Evolutionary conservation across 1,284 basidiomycete genomes (phyloP), one percentile per base, ranked within the genome.

Genomic region (Vanrija pseudolonga): DNA sequence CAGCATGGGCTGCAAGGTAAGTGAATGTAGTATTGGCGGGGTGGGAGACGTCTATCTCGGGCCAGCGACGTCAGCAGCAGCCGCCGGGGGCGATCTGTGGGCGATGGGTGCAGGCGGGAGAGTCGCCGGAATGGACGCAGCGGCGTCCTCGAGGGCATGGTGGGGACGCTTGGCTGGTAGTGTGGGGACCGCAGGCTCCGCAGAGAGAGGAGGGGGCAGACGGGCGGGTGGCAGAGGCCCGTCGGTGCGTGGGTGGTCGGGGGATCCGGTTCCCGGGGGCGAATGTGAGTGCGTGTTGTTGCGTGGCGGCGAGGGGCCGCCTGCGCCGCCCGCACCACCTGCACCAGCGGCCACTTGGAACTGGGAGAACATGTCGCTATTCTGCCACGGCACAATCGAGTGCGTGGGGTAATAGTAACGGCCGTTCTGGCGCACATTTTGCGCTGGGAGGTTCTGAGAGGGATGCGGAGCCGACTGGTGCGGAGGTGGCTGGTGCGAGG

Each of bases 311-410:
- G 32, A 4, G n/a, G 37, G 37, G 6, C 37, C 37, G 5, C 15
- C 7, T n/a, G 39, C 6, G 8, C 19, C n/a, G 7, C 39, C 39
- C 39, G 39, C 37, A 17, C 17, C 26, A 26, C 26, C n/a, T 7
- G 17, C n/a, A 18, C 39, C n/a, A 12, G n/a, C 12, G 4, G 43
- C 20, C 23, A 54, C 22, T 22, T 43, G 47, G 56, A 58, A 58
- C 50, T 54, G 52, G 12, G 48, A 48, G 38, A 58, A 58, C 56
- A 58, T 58, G 37, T 48, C 18, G n/a, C 14, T 47, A 52, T 58
- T 48, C 37, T 47, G 26, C 56, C 56, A 58, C n/a, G 56, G 56
- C 3, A 58, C 56, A 8, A 43, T 43, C 26, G 41, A 39, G 49
- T 58, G 56, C 6, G 56, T 54, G 20, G 56, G 45, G 49, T 58